Base-by-base conservation (phyloP, 1,139 yeast genomes). In the Suhomyces wounanorum region DNA sequence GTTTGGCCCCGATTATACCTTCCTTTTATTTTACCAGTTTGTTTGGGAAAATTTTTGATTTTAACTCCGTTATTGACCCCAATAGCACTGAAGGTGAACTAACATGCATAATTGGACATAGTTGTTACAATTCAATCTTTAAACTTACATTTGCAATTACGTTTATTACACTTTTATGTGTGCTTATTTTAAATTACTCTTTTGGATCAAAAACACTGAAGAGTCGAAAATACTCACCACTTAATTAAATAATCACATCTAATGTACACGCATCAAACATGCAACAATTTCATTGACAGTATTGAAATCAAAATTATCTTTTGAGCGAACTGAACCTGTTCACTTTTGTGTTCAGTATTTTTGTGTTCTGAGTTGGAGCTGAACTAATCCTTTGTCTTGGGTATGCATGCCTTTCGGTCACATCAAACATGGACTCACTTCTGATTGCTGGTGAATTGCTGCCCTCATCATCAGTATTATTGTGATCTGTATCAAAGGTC, bases 1-100 rank as follows among this genome's bases (percentile, higher is more conserved):
- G 78, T 18, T 59, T 81, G 45, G 81, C 85, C 0, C 85, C 87
- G 0, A 75, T 82, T 8, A 25, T 78, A 1, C 83, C 86, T 0
- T 77, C 81, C 43, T 75, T 73, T 55, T 69, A 74, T 51, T 73
- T 82, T 55, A 82, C 84, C 18, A 70, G 72, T 37, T 63, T 77
- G 42, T 82, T 83, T 64, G 87, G 87, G 2, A 59, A 66, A 37
- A 72, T 75, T 16, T 83, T 79, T 60, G 87, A 83, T 59, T 64
- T 74, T 3, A 69, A 79, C 48, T 66, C 79, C 0, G 49, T 37
- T 25, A 14, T 28, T 23, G 44, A 45, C 9, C 17, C 26, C 14
- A 38, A 26, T 14, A 17, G 21, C 7, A 33, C 18, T 6, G 40
- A 39, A 8, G 37, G 37, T 8, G 55, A 47, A 9, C 31, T 46